Base-by-base conservation (phyloP, 106 monocot genomes). In the Allium sativum region DNA sequence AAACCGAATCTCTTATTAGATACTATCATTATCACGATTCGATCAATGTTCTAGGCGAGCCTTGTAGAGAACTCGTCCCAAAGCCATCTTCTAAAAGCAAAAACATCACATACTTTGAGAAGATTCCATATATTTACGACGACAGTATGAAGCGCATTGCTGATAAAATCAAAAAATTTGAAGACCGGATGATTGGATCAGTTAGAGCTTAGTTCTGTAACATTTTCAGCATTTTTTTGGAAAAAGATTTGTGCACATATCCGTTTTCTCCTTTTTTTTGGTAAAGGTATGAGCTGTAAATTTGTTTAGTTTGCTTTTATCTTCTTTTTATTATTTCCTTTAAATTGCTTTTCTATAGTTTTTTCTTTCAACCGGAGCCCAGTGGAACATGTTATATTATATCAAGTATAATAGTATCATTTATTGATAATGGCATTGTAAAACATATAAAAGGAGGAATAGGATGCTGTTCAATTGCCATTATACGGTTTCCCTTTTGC, bases 1-100 rank as follows among this genome's bases (percentile, higher is more conserved):
- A 89, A 59, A 90, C 94, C 0, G 94, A 95, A 62, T 74, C 68
- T 40, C 64, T 81, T 75, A 86, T 95, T 68, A 68, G 94, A 14
- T 95, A 95, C 79, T 95, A 90, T 69, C 94, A 94, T 56, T 94
- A 94, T 72, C 94, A 94, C 62, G 69, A 84, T 72, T 79, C 94
- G 21, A 94, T 90, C 71, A 94, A 90, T 51, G 86, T 90, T 22
- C 44, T 86, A 11, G 83, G 94, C 44, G 94, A 94, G 65, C 83
- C 80, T 1, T 94, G 94, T 70, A 75, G 70, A 17, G 81, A 86
- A 52, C 71, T 94, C 8, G 77, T 86, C 31, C 86, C 83, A 0
- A 75, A 70, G 65, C 94, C 94, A 21, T 43, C 69, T 0, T 31
- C 31, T 31, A 31, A 31, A 31, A 65, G 51, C 13, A 85, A 82